Percentiles rank a stretch among this genome's conserved stretches.
These are phyloP conservation scores for Talaromyces stipitatus DNA, from an alignment of 495 filamentous ascomycete genomes.

Conservation along the genomic window DNA sequence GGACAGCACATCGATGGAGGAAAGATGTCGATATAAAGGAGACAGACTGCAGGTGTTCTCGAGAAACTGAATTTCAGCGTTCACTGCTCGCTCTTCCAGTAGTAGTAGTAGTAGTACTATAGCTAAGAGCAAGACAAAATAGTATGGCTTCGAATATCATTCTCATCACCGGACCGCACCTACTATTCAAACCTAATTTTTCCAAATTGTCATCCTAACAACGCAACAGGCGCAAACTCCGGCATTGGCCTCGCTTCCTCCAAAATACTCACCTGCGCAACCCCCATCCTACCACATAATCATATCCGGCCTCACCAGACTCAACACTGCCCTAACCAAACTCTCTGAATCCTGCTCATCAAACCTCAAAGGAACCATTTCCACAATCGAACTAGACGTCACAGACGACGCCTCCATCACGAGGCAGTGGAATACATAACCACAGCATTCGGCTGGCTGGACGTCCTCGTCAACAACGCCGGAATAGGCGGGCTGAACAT, in stretches of 20 bases:
- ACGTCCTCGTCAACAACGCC: conserved; percentile 52
- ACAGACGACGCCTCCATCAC: conserved; percentile 26
- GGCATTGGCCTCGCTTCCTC: conserved; percentile 10
- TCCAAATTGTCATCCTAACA: not conserved
- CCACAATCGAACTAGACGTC: conserved; percentile 29
- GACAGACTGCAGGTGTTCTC: no score
- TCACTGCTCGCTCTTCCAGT: not conserved
- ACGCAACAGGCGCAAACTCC: conserved; percentile 10
- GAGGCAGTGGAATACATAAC: conserved; percentile 20
- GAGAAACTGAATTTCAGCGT: not conserved
- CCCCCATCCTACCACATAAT: conserved; percentile 5
- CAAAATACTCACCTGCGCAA: conserved; percentile 6
- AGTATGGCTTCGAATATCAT: conserved; percentile 11
- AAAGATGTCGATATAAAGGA: no score
- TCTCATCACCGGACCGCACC: conserved; percentile 12
- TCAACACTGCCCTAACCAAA: not conserved
- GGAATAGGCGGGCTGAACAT: conserved; percentile 14
- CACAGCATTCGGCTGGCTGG: conserved; percentile 28
- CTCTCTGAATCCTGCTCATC: not conserved
- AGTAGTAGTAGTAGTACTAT: not conserved
- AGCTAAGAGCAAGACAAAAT: not conserved
- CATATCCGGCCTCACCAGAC: not conserved
- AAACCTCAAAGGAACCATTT: not conserved
- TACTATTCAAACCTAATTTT: not conserved
- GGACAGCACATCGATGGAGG: no score